Conservation (phyloP, 352 stramenopile genomes). For the Thalassiosira hispida region DNA sequence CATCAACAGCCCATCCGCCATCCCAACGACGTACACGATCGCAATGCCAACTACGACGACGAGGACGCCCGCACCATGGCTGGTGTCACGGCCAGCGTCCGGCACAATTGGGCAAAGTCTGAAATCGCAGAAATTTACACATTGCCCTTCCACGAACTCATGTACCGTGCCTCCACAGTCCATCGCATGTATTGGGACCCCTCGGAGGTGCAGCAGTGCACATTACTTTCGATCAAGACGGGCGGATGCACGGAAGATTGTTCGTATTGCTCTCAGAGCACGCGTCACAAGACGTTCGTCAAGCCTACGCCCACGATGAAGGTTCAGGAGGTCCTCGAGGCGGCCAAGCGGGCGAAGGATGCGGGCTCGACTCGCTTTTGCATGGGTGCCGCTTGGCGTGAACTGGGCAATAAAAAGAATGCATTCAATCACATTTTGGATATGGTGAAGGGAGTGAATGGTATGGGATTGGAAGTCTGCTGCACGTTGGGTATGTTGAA, state of each 20-base stretch:
- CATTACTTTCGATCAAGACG: conserved; percentile 97
- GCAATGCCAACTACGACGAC: conserved; percentile 68
- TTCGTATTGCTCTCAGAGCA: conserved; percentile 95
- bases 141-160: conserved; percentile 95
- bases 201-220: conserved; percentile 96
- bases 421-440: conserved; percentile 97
- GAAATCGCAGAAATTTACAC: conserved; percentile 95
- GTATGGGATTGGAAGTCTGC: conserved; percentile 89
- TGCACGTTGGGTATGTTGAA: conserved; percentile 97
- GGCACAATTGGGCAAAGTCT: conserved; percentile 93
- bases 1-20: conserved; percentile 42
- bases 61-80: conserved; percentile 78
- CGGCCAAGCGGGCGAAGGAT: conserved; percentile 93
- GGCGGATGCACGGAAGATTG: conserved; percentile 89
- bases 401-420: conserved; percentile 97
- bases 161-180: conserved; percentile 95
- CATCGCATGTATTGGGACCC: conserved; percentile 98
- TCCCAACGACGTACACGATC: conserved; percentile 72
- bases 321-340: conserved; percentile 95
- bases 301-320: conserved; percentile 97
- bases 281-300: conserved; percentile 97
- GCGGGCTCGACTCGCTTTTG: conserved; percentile 97
- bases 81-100: conserved; percentile 78
- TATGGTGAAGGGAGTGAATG: conserved; percentile 93
- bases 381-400: conserved; percentile 97